These are phyloP conservation scores for Boletus rubroflammeus DNA, from an alignment of 768 basidiomycete species.

Conservation along the genomic window DNA sequence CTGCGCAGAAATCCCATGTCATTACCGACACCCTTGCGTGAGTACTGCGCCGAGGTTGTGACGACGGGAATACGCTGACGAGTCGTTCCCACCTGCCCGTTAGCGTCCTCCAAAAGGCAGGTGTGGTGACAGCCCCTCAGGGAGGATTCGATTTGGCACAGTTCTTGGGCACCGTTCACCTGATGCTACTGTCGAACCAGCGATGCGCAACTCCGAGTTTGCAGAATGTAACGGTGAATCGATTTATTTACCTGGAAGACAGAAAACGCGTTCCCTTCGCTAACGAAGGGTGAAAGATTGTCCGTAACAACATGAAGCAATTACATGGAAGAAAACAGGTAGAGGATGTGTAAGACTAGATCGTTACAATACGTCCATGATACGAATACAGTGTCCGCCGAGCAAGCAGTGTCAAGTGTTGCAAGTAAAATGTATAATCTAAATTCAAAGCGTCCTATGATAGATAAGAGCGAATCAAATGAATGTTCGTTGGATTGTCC, in stretches of 20 bases:
- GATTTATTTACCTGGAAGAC: not conserved
- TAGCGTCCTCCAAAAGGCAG: constrained; percentile 74
- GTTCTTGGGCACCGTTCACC: constrained; percentile 54
- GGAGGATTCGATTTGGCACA: constrained; percentile 51
- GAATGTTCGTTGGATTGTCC: constrained; percentile 21
- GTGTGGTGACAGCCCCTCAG: constrained; percentile 54
- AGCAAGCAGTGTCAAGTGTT: constrained; percentile 1
- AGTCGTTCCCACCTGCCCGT: not conserved
- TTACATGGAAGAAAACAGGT: constrained; percentile 6
- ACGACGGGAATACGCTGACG: not conserved
- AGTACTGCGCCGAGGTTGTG: constrained; percentile 17
- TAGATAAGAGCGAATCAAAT: constrained; percentile 20
- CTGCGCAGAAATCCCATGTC: constrained; percentile 62
- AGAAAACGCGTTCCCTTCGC: not conserved
- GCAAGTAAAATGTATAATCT: constrained; percentile 15
- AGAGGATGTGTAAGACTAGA: not conserved
- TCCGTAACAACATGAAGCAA: constrained; percentile 17
- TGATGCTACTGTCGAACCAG: constrained; percentile 23
- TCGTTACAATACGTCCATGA: constrained; percentile 14
- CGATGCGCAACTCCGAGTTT: not conserved
- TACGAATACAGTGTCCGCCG: constrained; percentile 13
- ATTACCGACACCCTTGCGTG: constrained; percentile 70
- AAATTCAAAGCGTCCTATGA: constrained; percentile 18
- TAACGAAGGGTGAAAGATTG: constrained; percentile 1
- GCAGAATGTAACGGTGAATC: not conserved